phyloP scores from a whole-genome alignment of 495 filamentous ascomycete species.

The Penicillium subrubescens region DNA sequence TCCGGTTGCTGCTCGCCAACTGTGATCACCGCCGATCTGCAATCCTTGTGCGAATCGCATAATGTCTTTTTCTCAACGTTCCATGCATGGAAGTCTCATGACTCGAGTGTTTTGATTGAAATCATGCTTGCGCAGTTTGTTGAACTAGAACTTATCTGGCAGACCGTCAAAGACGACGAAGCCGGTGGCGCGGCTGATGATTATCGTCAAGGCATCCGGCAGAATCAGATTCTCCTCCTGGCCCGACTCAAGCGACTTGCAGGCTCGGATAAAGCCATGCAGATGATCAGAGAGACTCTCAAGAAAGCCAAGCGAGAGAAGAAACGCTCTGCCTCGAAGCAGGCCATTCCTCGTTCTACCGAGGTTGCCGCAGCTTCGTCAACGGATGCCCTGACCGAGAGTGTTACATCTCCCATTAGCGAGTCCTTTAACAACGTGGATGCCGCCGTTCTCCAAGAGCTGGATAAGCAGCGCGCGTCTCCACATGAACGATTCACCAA shows the following conservation, averaged over 20 bases:
- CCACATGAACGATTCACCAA: conserved; percentile 51
- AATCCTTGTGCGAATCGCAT: conserved; percentile 61
- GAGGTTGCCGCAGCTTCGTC: conserved; percentile 36
- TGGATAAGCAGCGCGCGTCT: conserved; percentile 40
- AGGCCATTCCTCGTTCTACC: conserved; percentile 62
- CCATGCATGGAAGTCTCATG: conserved; percentile 91
- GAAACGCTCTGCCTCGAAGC: conserved; percentile 56
- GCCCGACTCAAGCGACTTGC: conserved; percentile 88
- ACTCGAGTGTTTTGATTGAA: conserved; percentile 85
- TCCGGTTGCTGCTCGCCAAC: conserved; percentile 49
- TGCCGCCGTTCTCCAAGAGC: conserved; percentile 39
- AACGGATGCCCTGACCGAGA: conserved; percentile 42
- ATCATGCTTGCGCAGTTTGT: conserved; percentile 96
- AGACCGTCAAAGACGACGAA: conserved; percentile 89
- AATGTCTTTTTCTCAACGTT: conserved; percentile 88
- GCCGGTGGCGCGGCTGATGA: conserved; percentile 84
- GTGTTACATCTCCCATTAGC: conserved; percentile 49
- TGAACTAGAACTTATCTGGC: conserved; percentile 93
- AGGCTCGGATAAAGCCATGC: conserved; percentile 77
- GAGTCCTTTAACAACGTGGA: conserved; percentile 48
- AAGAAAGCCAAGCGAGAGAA: conserved; percentile 71
- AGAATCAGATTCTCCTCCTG: conserved; percentile 89
- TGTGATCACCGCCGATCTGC: conserved; percentile 44
- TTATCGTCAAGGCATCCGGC: conserved; percentile 88
- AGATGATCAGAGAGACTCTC: conserved; percentile 80